Evolutionary conservation across 2,329 filamentous ascomycete genomes (phyloP), one percentile per base, ranked within the genome.

Genomic region (Myrmaecium sp.): DNA sequence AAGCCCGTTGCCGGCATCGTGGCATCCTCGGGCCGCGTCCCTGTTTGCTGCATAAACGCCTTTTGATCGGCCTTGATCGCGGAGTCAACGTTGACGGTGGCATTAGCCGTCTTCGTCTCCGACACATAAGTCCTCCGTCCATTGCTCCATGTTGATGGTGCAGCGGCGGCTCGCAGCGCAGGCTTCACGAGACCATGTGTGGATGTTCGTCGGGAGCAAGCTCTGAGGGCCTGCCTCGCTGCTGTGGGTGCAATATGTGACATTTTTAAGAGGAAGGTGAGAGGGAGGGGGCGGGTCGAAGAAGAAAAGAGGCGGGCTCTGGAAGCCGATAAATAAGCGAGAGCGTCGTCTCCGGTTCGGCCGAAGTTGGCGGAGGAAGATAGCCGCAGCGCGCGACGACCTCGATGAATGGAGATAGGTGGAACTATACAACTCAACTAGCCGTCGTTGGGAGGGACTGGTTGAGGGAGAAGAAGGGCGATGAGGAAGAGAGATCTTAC

Each of bases 31-130:
- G 66, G 58, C 26, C 53, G 47, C 30, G 60, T 50, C 16, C 68
- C 68, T 6, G 65, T 69, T 51, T 71, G 51, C 17, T 62, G 53
- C 28, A 69, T 45, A 37, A 92, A 89, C 17, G 78, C 73, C 51
- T 78, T 78, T 57, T 86, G 82, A 39, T 93, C 82, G 33, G 83
- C 64, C 51, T 78, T 79, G 54, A 93, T 84, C 33, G 82, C 74
- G 7, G 76, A 78, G 43, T 93, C 82, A 31, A 82, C 58, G 41
- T 70, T 74, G 44, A 93, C 78, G 48, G 83, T 81, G 26, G 82
- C 81, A 52, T 71, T 68, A 41, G 80, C 73, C 37, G 72, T 66
- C 60, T 76, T 82, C 33, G 79, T 76, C 58, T 84, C 76, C 15
- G 81, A 78, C 36, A 93, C 83, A 64, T 93, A 93, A 42, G 60